Evolutionary conservation across 495 filamentous ascomycete genomes (phyloP), one percentile per base, ranked within the genome.

Genomic region (Aspergillus affinis): DNA sequence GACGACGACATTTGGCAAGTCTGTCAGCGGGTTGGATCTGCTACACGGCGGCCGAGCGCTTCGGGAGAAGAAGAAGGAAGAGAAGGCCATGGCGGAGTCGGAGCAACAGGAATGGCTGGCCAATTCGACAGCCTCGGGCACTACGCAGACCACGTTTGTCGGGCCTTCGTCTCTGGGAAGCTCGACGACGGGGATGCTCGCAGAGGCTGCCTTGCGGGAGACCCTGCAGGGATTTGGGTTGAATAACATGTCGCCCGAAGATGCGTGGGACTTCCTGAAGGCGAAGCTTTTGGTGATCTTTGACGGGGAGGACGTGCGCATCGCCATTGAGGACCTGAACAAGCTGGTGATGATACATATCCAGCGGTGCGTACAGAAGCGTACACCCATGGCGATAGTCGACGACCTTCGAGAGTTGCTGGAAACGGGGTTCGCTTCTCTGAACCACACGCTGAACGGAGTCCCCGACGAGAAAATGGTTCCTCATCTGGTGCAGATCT

Each of bases 251-350:
- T 85, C 84, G 6, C 80, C 88, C 0, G 94, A 99, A 63, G 92
- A 97, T 69, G 93, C 92, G 7, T 99, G 95, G 95, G 91, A 93
- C 23, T 90, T 91, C 58, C 74, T 99, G n/a, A 94, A 93, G 64
- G 88, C 89, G 0, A 92, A 91, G 60, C 69, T 98, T n/a, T 79
- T 98, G 12, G 85, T 90, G 50, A 87, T 97, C 15, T 99, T 99
- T 66, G 90, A 97, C 63, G 93, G 90, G 10, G 95, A 97, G 65
- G 90, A 96, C 61, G 80, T 97, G 6, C 83, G 91, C 15, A 82
- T 93, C 48, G 92, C 93, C 0, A 89, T 99, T 18, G 95, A 99
- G 69, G 95, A 98, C 66, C 84, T 98, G 60, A 99, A 99, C 69
- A 85, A 88, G 48, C 82, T 97, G 12, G 93, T 97, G 1, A 75